phyloP scores from a whole-genome alignment of 31 red algal genomes.

The Endocladia muricata region DNA sequence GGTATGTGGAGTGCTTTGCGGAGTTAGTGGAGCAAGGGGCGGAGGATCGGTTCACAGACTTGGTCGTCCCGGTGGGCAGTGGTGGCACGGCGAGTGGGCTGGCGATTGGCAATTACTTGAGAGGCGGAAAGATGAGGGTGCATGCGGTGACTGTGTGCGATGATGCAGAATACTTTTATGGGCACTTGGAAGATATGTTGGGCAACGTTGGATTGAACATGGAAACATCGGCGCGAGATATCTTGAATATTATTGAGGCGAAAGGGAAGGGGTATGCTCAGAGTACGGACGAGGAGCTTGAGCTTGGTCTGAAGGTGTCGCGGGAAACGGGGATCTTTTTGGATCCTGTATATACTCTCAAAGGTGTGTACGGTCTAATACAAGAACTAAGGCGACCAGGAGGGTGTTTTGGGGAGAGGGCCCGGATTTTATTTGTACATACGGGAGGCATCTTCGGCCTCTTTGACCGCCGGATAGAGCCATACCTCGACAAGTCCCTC shows the following conservation, averaged over 20 bases:
- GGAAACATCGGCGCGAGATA: slow-evolving; percentile 16
- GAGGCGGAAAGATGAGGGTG: slow-evolving; percentile 26
- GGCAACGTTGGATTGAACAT: slow-evolving; percentile 1
- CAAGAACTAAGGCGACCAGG: slow-evolving; percentile 9
- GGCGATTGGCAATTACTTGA: slow-evolving; percentile 50
- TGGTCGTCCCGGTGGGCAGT: slow-evolving; percentile 50
- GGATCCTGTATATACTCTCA: slow-evolving; percentile 77
- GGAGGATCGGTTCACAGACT: slow-evolving; percentile 15
- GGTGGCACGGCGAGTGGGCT: slow-evolving; percentile 77
- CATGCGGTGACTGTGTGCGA: slow-evolving; percentile 67
- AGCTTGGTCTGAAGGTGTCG: slow-evolving; percentile 23
- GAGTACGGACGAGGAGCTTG: slow-evolving; percentile 50
- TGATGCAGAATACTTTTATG: slow-evolving; percentile 45
- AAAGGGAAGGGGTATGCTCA: slow-evolving; percentile 66
- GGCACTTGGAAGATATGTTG: slow-evolving; percentile 56
- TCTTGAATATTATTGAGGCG: slow-evolving; percentile 51
- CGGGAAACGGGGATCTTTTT: slow-evolving; percentile 46
- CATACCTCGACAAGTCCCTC: slow-evolving; percentile 26
- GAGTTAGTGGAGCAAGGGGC: slow-evolving; percentile 62
- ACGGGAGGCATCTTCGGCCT: slow-evolving; percentile 71
- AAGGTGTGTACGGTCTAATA: slow-evolving; percentile 57
- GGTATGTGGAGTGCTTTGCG: slow-evolving; percentile 52
- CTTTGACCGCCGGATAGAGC: slow-evolving; percentile 65
- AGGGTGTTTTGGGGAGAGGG: not conserved
- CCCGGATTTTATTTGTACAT: slow-evolving; percentile 64